Evolutionary conservation across 2,329 filamentous ascomycete species (phyloP), one percentile per base, ranked within the genome.

Genomic region (Setomelanomma holmii): DNA sequence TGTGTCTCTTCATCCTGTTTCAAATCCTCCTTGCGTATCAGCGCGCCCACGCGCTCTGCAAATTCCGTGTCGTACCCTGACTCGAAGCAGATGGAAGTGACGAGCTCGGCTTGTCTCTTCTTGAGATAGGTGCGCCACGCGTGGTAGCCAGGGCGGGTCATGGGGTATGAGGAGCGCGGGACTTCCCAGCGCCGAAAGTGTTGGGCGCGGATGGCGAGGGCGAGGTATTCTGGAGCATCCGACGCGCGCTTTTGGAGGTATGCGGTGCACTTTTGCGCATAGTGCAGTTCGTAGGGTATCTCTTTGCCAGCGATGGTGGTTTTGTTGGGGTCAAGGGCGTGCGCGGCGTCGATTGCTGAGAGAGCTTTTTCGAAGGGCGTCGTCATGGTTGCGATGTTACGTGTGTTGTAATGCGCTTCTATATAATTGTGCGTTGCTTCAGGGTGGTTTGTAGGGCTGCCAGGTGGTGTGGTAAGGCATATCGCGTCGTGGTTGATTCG

Each of bases 101-200:
- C 84, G 2, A 89, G 80, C 56, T 86, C 81, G 1, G 87, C 86
- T 69, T 92, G 89, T 1, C 89, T 79, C 65, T 90, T 91, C 73
- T 87, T 87, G 49, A 91, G 83, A 66, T 84, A 86, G 3, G 86
- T 82, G 19, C 91, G 84, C 91, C 91, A 96, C n/a, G 82, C 80
- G 58, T 92, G 84, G 72, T 96, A 96, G 8, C 91, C 91, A 0
- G 84, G 70, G 60, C 88, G 86, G 1, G 87, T 93, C 79, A 86
- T 86, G 5, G 91, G 89, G 74, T 90, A 93, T 33, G 81, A 84
- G 58, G 80, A 78, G 42, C 91, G 87, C 0, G 90, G 89, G 1
- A 93, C 84, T 75, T 96, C 89, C 91, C 91, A 96, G 76, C 90
- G 86, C 46, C 87, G 84, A 66, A 96, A 90, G 74, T 96, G 91